Base-by-base conservation (phyloP, 805 yeast genomes). In the Metschnikowia hibisci region DNA sequence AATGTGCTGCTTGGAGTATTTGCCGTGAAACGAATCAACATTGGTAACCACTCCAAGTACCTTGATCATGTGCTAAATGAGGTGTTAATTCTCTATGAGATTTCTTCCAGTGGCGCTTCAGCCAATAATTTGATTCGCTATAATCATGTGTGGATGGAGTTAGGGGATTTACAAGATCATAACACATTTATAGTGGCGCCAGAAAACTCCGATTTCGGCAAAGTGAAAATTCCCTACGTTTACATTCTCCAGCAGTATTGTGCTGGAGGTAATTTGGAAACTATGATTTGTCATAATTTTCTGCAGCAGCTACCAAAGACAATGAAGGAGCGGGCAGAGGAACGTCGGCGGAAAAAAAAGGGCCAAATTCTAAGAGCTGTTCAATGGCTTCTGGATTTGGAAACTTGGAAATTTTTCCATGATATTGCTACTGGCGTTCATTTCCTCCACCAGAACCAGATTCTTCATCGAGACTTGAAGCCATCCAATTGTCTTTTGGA, bases 81-180 rank as follows among this genome's bases (percentile, higher is more conserved):
- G 58, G 96, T 89, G 3, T 75, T 83, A 50, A 76, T 90, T 39
- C 63, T 89, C 29, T 83, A 75, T 53, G 73, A 73, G 50, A 57
- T 77, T 20, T 73, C 79, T 3, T 70, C 62, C 51, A 44, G 63
- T 42, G 66, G 71, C 29, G 61, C 74, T 68, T 76, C 34, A 37
- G 71, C 66, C 36, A 63, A 66, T 45, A 84, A 88, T 59, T 71
- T 89, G 52, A 87, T 89, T 22, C 77, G 84, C 15, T 89, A 89
- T 58, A 88, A 89, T 56, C 96, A 89, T 62, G 96, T 88, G 20
- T 89, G 96, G 96, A 61, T 89, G 26, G 96, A 89, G 56, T 70
- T 82, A 55, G 84, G 40, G 2, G 64, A 62, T 79, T 83, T 28
- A 61, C 71, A 53, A 66, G 82, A 43, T 72, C 84, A 32, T 64